phyloP scores from a whole-genome alignment of 345 rosid species.

The Luvunga scandens region DNA sequence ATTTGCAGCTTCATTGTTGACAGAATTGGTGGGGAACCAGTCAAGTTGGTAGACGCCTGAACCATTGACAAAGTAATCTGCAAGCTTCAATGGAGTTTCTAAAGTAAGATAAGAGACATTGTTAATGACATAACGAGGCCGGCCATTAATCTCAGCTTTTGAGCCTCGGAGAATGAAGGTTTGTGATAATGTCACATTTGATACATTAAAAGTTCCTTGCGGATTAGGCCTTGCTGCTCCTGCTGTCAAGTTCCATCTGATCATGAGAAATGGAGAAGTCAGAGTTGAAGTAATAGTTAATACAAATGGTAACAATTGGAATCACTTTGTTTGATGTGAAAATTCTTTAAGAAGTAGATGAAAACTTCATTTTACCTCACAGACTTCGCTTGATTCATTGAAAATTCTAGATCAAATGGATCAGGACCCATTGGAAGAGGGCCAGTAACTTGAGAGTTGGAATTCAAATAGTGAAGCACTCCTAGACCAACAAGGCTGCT shows the following conservation, averaged over 20 bases:
- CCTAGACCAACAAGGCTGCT: slow-evolving; percentile 29
- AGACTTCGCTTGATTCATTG: slow-evolving; percentile 41
- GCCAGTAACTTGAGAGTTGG: slow-evolving; percentile 15
- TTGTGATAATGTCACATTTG: slow-evolving; percentile 44
- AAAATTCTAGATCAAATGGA: slow-evolving; percentile 34
- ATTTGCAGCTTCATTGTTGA: slow-evolving; percentile 14
- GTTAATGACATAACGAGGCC: slow-evolving; percentile 30
- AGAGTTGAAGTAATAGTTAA: not conserved
- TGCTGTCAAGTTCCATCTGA: slow-evolving; percentile 56
- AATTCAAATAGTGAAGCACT: slow-evolving; percentile 37
- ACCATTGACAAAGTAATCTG: slow-evolving; percentile 34
- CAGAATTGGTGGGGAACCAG: slow-evolving; percentile 33
- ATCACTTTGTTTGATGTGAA: too few relatives aligned
- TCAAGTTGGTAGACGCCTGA: slow-evolving; percentile 40
- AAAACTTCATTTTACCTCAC: slow-evolving; percentile 24
- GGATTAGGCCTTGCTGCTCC: slow-evolving; percentile 71
- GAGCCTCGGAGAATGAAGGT: slow-evolving; percentile 37
- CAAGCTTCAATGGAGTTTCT: slow-evolving; percentile 49
- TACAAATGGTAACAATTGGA: too few relatives aligned
- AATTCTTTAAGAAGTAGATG: too few relatives aligned
- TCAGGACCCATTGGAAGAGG: slow-evolving; percentile 43
- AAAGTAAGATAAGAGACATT: slow-evolving; percentile 36
- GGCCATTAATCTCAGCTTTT: slow-evolving; percentile 16
- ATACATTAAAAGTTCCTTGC: slow-evolving; percentile 58
- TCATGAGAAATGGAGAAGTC: not conserved